A percentile compares a stretch with the other conserved stretches of the same genome.
Evolutionary conservation across 768 basidiomycete species (phyloP).

Genomic region (Myochromella boudieri): DNA sequence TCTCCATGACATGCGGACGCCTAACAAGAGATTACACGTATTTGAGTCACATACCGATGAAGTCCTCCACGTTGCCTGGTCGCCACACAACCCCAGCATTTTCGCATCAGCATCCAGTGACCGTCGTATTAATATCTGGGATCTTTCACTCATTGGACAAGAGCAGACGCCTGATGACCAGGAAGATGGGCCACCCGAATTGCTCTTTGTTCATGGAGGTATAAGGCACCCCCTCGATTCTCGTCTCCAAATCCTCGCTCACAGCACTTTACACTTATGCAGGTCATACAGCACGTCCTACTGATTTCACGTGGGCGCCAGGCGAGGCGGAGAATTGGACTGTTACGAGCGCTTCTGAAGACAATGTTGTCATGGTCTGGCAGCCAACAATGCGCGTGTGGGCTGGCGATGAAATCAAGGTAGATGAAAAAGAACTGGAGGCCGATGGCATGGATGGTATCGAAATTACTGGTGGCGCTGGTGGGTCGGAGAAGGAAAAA

Average conservation of each 20-base stretch:
- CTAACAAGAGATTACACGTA: constrained; percentile 77
- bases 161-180: constrained; percentile 98
- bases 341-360: constrained; percentile 85
- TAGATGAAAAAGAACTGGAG: constrained; percentile 86
- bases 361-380: constrained; percentile 98
- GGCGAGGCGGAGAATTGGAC: constrained; percentile 83
- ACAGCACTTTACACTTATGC: constrained; percentile 1
- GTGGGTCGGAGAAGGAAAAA: constrained; percentile 30
- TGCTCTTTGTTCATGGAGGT: constrained; percentile 96
- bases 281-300: constrained; percentile 88
- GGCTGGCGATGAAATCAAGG: constrained; percentile 84
- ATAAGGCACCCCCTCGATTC: constrained; percentile 27
- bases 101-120: constrained; percentile 96
- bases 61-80: constrained; percentile 93
- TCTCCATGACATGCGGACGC: constrained; percentile 81
- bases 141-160: constrained; percentile 84
- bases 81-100: constrained; percentile 86
- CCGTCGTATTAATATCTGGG: constrained; percentile 93
- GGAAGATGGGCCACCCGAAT: constrained; percentile 96
- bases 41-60: constrained; percentile 96
- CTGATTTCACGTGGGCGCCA: constrained; percentile 96
- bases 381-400: constrained; percentile 93
- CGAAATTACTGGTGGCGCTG: constrained; percentile 39
- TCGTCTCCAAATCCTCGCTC: constrained; percentile 3
- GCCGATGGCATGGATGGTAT: constrained; percentile 76